Evolutionary conservation across 352 stramenopile genomes (phyloP), one percentile per base, ranked within the genome.

Genomic region (Phytophthora vignae): DNA sequence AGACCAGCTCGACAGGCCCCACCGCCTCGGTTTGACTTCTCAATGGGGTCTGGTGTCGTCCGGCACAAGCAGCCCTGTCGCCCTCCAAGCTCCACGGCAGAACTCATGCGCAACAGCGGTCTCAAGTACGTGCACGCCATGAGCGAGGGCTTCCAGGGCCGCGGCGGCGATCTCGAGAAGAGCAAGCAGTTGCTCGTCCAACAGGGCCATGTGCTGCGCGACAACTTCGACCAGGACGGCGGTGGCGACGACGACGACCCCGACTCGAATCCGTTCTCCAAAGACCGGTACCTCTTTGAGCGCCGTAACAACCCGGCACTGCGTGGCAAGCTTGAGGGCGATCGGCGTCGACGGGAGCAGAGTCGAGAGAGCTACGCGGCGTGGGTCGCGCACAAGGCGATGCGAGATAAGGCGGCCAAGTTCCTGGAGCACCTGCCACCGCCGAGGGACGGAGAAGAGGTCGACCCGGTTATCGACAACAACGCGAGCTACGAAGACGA

Each of bases 71-170:
- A 87, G 31, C 82, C 78, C 21, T 70, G 84, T 49, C 80, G 88
- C 10, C 67, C 90, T 29, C 85, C 87, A 40, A 91, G 84, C 22
- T 92, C 86, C 4, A 91, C 88, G 0, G 84, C 92, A 14, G 88
- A 96, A 27, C 69, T 96, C 14, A 94, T 96, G 87, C 73, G 79
- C 10, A 61, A 79, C 29, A 94, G 85, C 60, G 88, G 85, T 2
- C 82, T 96, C 54, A 94, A 93, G 63, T 96, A 94, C 60, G 85
- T 94, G 8, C 88, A 94, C 55, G 87, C 88, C 17, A 96, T 94
- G 88, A 94, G 83, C 60, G 86, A 96, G 76, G 88, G 87, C 15
- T 94, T 96, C 60, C 87, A 96, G 67, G 88, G 87, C 12, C 83
- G 88, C n/a, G 87, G 85, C 7, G 87, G 87, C 6, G 90, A 97